These are phyloP conservation scores for Aspergillus calidoustus DNA, from an alignment of 2,329 filamentous ascomycete species.

Conservation along the genomic window DNA sequence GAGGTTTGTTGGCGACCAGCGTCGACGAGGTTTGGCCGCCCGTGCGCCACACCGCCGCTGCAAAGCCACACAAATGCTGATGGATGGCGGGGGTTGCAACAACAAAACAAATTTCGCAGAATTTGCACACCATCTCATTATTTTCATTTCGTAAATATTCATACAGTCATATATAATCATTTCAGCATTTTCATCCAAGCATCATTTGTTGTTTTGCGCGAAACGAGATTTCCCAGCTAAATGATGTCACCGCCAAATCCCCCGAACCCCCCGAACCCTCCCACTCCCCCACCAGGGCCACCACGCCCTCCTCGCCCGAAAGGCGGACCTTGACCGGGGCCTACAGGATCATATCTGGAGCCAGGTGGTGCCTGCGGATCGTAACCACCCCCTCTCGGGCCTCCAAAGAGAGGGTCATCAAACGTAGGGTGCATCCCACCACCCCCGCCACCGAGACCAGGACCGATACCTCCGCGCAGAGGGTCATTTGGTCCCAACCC, in stretches of 20 bases:
- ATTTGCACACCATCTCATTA: not conserved
- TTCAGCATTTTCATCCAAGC: not conserved
- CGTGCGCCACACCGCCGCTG: conserved; percentile 26
- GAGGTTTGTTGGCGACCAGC: conserved; percentile 21
- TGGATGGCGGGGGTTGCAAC: not conserved
- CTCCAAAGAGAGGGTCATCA: conserved; percentile 83
- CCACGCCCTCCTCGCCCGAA: conserved; percentile 43
- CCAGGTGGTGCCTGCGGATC: conserved; percentile 82
- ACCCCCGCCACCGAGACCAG: conserved; percentile 63
- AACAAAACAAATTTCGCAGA: not conserved
- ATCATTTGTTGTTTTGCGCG: not conserved
- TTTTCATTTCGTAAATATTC: not conserved
- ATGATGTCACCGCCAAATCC: conserved; percentile 49
- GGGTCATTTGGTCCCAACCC: conserved; percentile 86
- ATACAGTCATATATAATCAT: not conserved
- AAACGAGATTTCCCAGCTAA: conserved; percentile 25
- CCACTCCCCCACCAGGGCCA: conserved; percentile 37
- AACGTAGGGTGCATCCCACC: conserved; percentile 97
- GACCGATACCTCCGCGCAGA: conserved; percentile 68
- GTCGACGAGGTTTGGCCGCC: conserved; percentile 21
- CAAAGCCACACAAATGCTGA: conserved; percentile 17
- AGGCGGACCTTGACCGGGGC: conserved; percentile 64
- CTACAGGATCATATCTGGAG: conserved; percentile 87
- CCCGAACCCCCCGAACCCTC: conserved; percentile 49
- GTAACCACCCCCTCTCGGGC: conserved; percentile 56